Conservation (phyloP, 2,329 filamentous ascomycete genomes). For the Dactylellina leptospora region DNA sequence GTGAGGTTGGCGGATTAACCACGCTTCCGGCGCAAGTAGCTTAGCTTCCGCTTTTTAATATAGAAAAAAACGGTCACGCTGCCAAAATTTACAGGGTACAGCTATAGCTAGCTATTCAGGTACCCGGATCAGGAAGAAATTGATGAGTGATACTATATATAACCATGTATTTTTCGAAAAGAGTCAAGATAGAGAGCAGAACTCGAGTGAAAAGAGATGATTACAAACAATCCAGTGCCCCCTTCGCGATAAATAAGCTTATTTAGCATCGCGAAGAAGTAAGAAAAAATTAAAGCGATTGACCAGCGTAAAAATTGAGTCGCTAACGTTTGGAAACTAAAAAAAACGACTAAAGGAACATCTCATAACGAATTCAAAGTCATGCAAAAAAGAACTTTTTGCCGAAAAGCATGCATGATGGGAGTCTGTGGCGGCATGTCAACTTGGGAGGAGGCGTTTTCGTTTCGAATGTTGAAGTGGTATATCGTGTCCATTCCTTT, state of each 20-base stretch:
- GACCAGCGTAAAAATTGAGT: slow-evolving; percentile 9
- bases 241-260: too few relatives aligned
- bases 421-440: background rate
- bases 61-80: background rate
- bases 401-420: background rate
- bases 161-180: background rate
- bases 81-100: background rate
- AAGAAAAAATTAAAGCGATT: slow-evolving; percentile 7
- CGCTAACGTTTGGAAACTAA: slow-evolving; percentile 6
- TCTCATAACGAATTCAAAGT: slow-evolving; percentile 7
- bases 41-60: background rate
- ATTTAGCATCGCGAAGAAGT: slow-evolving; percentile 2
- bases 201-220: slow-evolving; percentile 1
- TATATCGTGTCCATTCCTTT: background rate
- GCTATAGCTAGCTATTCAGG: background rate
- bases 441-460: background rate
- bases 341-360: background rate
- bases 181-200: background rate
- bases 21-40: too few relatives aligned
- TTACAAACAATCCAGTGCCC: slow-evolving; percentile 9
- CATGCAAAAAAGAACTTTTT: slow-evolving; percentile 8
- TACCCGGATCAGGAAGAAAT: background rate
- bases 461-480: background rate
- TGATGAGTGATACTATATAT: background rate
- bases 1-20: too few relatives aligned